phyloP scores from a whole-genome alignment of 1,284 basidiomycete species.

The Ganoderma resinaceum region DNA sequence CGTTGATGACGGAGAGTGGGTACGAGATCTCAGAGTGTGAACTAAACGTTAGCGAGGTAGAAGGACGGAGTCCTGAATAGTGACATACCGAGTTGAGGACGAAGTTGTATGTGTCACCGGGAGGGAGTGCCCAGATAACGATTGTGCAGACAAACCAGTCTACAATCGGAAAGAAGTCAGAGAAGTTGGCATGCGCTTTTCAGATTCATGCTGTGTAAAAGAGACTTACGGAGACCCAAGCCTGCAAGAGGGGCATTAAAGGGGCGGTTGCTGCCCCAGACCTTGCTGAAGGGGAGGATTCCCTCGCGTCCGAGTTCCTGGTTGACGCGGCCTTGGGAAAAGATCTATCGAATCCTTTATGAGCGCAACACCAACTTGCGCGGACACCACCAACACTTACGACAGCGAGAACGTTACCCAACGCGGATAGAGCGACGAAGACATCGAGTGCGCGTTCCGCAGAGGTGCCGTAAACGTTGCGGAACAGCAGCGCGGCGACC shows the following conservation, averaged over 20 bases:
- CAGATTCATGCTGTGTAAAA: neutral
- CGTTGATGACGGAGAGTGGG: constrained; percentile 54
- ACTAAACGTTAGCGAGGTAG: neutral
- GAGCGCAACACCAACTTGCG: neutral
- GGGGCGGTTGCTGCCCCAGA: constrained; percentile 69
- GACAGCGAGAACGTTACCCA: constrained; percentile 64
- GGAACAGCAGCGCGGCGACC: constrained; percentile 72
- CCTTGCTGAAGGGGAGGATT: constrained; percentile 61
- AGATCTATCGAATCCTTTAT: constrained; percentile 42
- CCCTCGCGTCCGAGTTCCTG: constrained; percentile 75
- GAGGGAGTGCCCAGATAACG: constrained; percentile 57
- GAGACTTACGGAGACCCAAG: constrained; percentile 46
- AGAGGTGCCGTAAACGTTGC: constrained; percentile 66
- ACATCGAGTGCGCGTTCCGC: constrained; percentile 68
- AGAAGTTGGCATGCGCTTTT: neutral
- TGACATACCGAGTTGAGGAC: constrained; percentile 10
- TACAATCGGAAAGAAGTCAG: neutral
- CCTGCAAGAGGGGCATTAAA: constrained; percentile 66
- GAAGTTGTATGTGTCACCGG: constrained; percentile 45
- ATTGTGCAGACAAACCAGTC: constrained; percentile 58
- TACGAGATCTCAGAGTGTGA: constrained; percentile 52
- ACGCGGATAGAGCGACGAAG: constrained; percentile 64
- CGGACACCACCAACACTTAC: neutral
- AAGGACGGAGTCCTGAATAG: constrained; percentile 42
- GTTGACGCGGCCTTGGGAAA: constrained; percentile 69